Base-by-base conservation (phyloP, 2,329 filamentous ascomycete genomes). In the Juglanconis juglandina region DNA sequence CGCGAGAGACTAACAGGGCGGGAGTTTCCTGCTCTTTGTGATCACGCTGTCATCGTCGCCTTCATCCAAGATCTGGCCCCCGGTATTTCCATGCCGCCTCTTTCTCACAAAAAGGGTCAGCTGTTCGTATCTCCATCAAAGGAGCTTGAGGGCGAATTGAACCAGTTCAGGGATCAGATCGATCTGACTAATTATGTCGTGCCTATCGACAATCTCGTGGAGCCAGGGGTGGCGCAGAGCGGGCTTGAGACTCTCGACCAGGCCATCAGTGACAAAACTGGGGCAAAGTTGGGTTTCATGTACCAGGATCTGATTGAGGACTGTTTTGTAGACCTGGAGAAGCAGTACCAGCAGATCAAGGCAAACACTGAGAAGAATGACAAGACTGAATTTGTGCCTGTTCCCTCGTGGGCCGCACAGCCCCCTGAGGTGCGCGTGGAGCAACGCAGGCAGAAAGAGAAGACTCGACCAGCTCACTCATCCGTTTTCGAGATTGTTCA, bases 291-390 rank as follows among this genome's bases (percentile, higher is more conserved):
- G 13, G 75, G 73, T 1, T 73, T 73, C 47, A 65, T 81, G 0
- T 82, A 81, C 61, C 69, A 78, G 49, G 75, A 79, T 49, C 55
- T 78, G 6, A 65, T 80, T 3, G 68, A 78, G 0, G 72, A 76
- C 1, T 75, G 72, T 55, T 49, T 80, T 0, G 42, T 63, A 1
- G 66, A 71, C 5, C 62, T 81, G 0, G 58, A 75, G 17, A 60
- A 63, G 0, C 69, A 70, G 30, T 68, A 70, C 13, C 59, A 69
- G 13, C 56, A 71, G 4, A 47, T 62, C 4, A 70, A 70, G 46
- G 63, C 65, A 4, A 69, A 70, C 11, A 9, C 33, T 6, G 14
- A 68, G 30, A 61, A 66, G 17, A 61, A 66, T 14, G 39, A 6
- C 8, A 62, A 70, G 14, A 33, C 56, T 0, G 65, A 69, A 14